phyloP scores from a whole-genome alignment of 2,329 filamentous ascomycete species.

The Ophiostoma fasciatum region DNA sequence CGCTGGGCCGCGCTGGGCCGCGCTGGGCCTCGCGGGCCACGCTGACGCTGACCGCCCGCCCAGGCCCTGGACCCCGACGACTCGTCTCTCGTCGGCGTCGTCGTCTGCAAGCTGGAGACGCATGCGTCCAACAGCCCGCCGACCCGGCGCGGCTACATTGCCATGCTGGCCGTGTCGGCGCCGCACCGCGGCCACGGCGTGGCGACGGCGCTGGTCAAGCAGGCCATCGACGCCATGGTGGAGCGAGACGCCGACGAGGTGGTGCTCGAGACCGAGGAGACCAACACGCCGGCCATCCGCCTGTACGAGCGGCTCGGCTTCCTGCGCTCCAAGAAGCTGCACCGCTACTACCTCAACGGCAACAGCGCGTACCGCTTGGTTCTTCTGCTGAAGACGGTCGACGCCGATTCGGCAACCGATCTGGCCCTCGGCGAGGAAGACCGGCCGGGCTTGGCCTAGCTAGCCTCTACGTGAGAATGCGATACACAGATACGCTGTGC shows the following conservation, averaged over 20 bases:
- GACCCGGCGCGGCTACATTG: conserved; percentile 81
- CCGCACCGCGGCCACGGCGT: conserved; percentile 72
- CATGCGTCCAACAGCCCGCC: conserved; percentile 68
- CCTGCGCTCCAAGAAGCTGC: conserved; percentile 77
- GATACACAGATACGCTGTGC: too few relatives aligned
- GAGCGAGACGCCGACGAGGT: conserved; percentile 78
- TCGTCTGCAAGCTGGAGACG: conserved; percentile 86
- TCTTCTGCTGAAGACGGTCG: conserved; percentile 52
- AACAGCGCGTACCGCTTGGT: conserved; percentile 87
- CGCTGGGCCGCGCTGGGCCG: too few relatives aligned
- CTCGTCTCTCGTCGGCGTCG: conserved; percentile 64
- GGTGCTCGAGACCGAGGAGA: conserved; percentile 90
- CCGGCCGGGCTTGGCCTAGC: too few relatives aligned
- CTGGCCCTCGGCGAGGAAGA: conserved; percentile 20
- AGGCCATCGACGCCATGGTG: conserved; percentile 84
- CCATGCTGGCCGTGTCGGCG: conserved; percentile 88
- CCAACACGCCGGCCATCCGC: conserved; percentile 77
- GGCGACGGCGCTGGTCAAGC: conserved; percentile 74
- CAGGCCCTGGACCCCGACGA: conserved; percentile 47
- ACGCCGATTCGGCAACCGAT: conserved; percentile 24
- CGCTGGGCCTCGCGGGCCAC: neutral
- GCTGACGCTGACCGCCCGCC: neutral
- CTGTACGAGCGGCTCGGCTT: conserved; percentile 91
- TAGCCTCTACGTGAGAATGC: too few relatives aligned
- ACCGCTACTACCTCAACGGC: conserved; percentile 92